Evolutionary conservation across 1,284 basidiomycete genomes (phyloP), one percentile per base, ranked within the genome.

Genomic region (Papiliotrema nemorosa): DNA sequence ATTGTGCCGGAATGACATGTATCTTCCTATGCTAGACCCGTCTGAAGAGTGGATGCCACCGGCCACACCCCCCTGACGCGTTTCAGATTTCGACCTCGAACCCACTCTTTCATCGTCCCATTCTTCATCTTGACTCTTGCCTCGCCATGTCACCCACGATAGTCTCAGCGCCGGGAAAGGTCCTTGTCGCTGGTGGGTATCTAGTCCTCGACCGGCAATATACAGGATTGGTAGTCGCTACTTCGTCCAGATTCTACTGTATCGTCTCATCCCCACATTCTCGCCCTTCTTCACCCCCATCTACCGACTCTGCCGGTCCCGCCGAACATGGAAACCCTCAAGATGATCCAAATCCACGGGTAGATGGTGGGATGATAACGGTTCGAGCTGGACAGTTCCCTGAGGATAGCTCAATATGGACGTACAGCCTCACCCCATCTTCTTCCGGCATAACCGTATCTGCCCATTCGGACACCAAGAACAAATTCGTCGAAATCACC

Each of bases 131-230:
- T 14, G 29, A n/a, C n/a, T n/a, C n/a, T 31, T 14, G 14, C 29
- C 7, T 31, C 29, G 29, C 29, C 7, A 7, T 14, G 14, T 7
- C 14, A 14, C 51, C 52, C 16, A 57, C 66, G 34, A 79, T 87
- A 52, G 83, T 96, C 48, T 97, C 92, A 24, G 84, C 93, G 1
- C 90, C 94, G 3, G 96, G 94, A 59, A 98, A 98, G 75, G 93
- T 97, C 49, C 82, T 98, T 54, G 74, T 97, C 51, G 90, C 93
- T 2, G 92, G 92, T 2, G 92, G 92, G 2, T 97, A 96, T 77
- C 86, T 97, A 50, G 89, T 97, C 24, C 84, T 96, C 52, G 90
- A 96, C 73, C 84, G 82, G 27, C 74, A 79, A 5, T 90, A 88
- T 72, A 83, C 85, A 26, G 92, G 92, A 39, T 76, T 89, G 49